Percentiles rank a stretch among this genome's conserved stretches.
phyloP scores from a whole-genome alignment of 164 flowering plant genomes.

The Vitis amurensis region DNA sequence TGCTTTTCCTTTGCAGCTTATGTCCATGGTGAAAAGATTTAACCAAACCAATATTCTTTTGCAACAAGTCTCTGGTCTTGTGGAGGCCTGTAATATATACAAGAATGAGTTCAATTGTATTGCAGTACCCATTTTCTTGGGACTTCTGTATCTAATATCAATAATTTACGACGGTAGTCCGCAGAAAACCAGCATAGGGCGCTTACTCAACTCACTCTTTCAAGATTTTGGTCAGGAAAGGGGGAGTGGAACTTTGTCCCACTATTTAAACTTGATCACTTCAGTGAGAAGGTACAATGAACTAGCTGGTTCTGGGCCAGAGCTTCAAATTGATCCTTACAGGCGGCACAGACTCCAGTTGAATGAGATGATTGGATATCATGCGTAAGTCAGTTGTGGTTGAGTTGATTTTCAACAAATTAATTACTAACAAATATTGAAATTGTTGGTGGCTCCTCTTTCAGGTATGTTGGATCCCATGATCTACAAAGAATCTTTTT shows the following conservation, averaged over 20 bases:
- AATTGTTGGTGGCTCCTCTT: constrained; percentile 3
- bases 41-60: constrained; percentile 89
- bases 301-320: constrained; percentile 25
- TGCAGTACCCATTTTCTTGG: neutral
- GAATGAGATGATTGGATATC: constrained; percentile 99
- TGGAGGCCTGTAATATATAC: constrained; percentile 87
- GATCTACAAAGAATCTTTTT: constrained; percentile 88
- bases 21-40: constrained; percentile 76
- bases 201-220: constrained; percentile 83
- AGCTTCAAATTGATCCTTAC: constrained; percentile 68
- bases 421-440: neutral
- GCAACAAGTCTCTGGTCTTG: constrained; percentile 98
- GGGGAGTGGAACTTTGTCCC: constrained; percentile 98
- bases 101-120: neutral
- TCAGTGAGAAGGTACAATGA: constrained; percentile 77
- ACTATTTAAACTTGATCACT: constrained; percentile 68
- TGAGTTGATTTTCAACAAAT: neutral
- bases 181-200: constrained; percentile 77
- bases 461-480: constrained; percentile 96
- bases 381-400: constrained; percentile 63
- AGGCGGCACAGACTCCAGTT: constrained; percentile 89
- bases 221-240: constrained; percentile 95
- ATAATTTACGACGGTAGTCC: constrained; percentile 71
- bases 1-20: constrained; percentile 54
- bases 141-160: constrained; percentile 1